Evolutionary conservation across 768 basidiomycete species (phyloP), one percentile per base, ranked within the genome.

Genomic region (Phlebiopsis gigantea): DNA sequence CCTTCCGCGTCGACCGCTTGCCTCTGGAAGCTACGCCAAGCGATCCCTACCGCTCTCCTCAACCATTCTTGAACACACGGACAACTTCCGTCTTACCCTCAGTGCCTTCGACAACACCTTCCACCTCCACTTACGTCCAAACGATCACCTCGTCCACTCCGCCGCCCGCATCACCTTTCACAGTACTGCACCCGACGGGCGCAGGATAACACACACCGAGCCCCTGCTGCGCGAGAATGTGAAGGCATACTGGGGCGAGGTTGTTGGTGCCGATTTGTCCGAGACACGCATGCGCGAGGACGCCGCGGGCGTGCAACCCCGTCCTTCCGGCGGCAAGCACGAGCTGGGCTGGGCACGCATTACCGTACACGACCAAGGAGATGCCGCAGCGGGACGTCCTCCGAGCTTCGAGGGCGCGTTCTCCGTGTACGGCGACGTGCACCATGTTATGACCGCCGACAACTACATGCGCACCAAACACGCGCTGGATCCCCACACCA

Each of bases 351-450:
- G 86, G 82, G 90, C 89, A 17, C 83, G 87, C 21, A 83, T 94
- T 61, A 81, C 86, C 70, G 78, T 91, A 2, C 82, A 89, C 67
- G 70, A 84, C 63, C 79, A 85, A 47, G 78, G 75, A 28, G 79
- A 86, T 63, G 69, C 71, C 25, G 67, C 67, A 25, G 63, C 65
- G 24, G 79, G 77, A 28, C 65, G 75, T 43, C 69, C 81, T 2
- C 86, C 87, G 17, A 69, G 80, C 8, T 90, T 84, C 63, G 88
- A 90, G 65, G 90, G 91, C 59, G 83, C 84, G 10, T 91, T 94
- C 73, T 80, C 82, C 8, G 78, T 80, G 8, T 68, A 82, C 54
- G 90, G 89, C 17, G 75, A 81, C 57, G 77, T 80, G 17, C 81
- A 90, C 69, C 88, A 90, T 67, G 75, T 92, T 62, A 71, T 83